Base-by-base conservation (phyloP, 2,329 filamentous ascomycete species). In the Pseudogymnoascus sp. region DNA sequence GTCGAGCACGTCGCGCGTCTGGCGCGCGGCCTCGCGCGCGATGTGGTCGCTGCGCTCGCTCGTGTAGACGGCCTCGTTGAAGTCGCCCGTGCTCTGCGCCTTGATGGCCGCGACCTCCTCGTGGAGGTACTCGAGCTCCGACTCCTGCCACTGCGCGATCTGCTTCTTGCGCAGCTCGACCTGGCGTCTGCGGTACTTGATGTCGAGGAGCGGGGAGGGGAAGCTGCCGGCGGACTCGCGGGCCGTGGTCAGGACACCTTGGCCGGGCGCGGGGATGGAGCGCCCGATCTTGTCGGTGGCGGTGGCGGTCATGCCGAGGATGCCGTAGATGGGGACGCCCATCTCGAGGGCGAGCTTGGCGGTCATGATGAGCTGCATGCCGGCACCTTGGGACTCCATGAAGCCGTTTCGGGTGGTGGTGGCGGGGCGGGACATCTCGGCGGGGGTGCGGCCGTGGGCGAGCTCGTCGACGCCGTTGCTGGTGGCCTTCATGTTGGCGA, bases 401-500 rank as follows among this genome's bases (percentile, higher is more conserved):
- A 99, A 99, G 61, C 95, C 95, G 72, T 93, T 95, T 77, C 95
- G 86, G 66, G 95, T 99, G 2, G 95, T 99, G 50, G 95, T 99
- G 4, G 93, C 96, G 4, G 95, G 95, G 66, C 95, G 89, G 33
- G 96, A 99, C 95, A 99, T 99, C 78, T 99, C 95, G 77, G 88
- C 86, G 11, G 95, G 93, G 60, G 95, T 97, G 68, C 95, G 91
- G 59, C 95, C 95, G 72, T 97, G 95, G 9, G 88, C 91, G 70
- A 99, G 91, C 76, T 99, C 96, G 70, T 97, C 93, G 66, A 97
- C 89, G 26, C 93, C 93, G 74, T 97, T 99, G 84, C 93, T 97
- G 63, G 95, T 99, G 65, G 95, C 95, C 79, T 96, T 96, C 95
- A 99, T 99, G 82, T 99, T 99, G 82, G 95, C 95, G 76, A 99